Base-by-base conservation (phyloP, 306 rosid species). In the Astragalus membranaceus region DNA sequence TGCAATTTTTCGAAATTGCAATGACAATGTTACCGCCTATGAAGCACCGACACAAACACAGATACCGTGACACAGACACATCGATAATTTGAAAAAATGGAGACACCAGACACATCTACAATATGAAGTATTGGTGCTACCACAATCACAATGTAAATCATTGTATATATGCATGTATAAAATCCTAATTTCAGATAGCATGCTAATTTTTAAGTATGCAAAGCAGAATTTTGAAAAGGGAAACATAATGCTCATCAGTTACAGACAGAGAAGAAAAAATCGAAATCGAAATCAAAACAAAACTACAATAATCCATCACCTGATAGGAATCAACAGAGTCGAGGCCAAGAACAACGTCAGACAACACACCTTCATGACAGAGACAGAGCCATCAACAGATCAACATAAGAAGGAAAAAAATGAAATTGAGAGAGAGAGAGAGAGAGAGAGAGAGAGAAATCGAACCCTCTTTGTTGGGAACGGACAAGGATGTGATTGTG, bases 301-400 rank as follows among this genome's bases (percentile, higher is more conserved):
- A 53, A 49, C 8, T 4, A 60, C 47, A 57, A 8, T n/a, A n/a
- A n/a, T n/a, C n/a, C 16, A 16, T 42, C 69, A 88, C 97, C 95
- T 83, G 73, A 80, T 94, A 94, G 1, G 96, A 88, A 11, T 94
- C 99, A 26, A 91, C 70, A 33, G 90, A 76, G 73, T 91, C 97
- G 70, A 94, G 91, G 66, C 99, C 99, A 35, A 94, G 99, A 78
- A 94, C 99, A 67, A 94, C 88, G 74, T 94, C 99, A 36, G 84
- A 89, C 81, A 82, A 82, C 20, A 74, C 84, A 4, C 97, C 98
- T 93, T 66, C 72, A 77, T 76, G 80, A 36, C 36, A 16, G 43
- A 67, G 29, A 33, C 56, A 37, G 54, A 37, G 2, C 3, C 41
- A 44, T 30, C 67, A 70, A 42, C 17, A 70, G 9, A 15, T 33